phyloP scores from a whole-genome alignment of 306 rosid species.

The Citrullus mucosospermus region DNA sequence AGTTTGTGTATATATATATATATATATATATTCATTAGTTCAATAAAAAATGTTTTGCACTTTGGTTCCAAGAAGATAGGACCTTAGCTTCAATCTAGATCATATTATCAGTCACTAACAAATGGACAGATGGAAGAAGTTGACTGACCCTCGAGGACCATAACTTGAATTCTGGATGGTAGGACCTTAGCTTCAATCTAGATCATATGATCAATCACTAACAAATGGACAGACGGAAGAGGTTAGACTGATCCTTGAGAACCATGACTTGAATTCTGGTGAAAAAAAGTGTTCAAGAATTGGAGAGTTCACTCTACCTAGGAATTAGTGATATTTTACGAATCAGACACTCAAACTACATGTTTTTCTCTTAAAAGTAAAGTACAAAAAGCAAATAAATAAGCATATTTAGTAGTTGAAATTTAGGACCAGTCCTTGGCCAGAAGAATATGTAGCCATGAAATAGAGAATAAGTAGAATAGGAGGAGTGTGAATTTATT shows the following conservation, averaged over 20 bases:
- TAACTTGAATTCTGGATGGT: neutral
- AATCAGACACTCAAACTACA: neutral
- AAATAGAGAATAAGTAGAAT: neutral
- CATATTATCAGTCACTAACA: neutral
- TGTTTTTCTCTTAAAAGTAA: neutral
- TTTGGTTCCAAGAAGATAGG: too few species aligned
- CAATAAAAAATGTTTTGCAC: too few species aligned
- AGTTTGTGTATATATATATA: too few species aligned
- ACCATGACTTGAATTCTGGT: neutral
- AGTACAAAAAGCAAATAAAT: neutral
- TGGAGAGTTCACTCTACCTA: neutral
- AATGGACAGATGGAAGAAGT: neutral
- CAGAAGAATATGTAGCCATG: neutral
- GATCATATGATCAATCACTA: neutral
- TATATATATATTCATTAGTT: too few species aligned
- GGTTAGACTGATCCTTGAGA: neutral
- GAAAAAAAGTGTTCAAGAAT: neutral
- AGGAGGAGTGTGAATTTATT: neutral
- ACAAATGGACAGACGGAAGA: neutral
- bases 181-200: neutral
- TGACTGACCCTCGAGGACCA: neutral
- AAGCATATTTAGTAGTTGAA: neutral
- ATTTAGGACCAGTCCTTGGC: neutral
- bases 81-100: neutral
- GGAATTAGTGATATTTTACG: neutral